Evolutionary conservation across 2,329 filamentous ascomycete species (phyloP).

Genomic region (Cercospora zeae-maydis): DNA sequence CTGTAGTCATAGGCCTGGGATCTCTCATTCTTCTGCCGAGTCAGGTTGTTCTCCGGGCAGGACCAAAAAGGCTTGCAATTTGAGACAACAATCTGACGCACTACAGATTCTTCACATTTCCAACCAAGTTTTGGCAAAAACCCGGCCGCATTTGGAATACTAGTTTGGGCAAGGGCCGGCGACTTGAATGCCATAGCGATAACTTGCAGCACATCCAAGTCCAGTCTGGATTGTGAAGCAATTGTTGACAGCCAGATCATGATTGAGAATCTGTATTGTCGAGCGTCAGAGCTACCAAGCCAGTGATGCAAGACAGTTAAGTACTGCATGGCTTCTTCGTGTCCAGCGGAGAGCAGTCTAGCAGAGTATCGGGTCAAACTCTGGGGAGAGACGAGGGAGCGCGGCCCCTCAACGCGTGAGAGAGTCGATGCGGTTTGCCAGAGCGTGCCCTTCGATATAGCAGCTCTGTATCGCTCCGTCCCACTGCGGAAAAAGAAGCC

Average conservation of each 20-base stretch:
- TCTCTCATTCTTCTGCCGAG: neutral
- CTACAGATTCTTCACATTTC: neutral
- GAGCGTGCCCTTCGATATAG: neutral
- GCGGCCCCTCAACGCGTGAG: neutral
- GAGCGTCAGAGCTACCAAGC: conserved; percentile 3
- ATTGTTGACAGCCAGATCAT: conserved; percentile 38
- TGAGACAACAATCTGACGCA: conserved; percentile 17
- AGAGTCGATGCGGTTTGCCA: neutral
- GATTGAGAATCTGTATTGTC: conserved; percentile 15
- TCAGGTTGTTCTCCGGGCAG: neutral
- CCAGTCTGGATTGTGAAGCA: conserved; percentile 40
- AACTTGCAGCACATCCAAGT: conserved; percentile 44
- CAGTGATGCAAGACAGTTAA: conserved; percentile 17
- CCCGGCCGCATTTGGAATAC: neutral
- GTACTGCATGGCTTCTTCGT: conserved; percentile 3
- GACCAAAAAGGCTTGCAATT: neutral
- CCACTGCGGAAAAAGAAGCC: neutral
- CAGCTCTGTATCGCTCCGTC: neutral
- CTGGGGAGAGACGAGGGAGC: neutral
- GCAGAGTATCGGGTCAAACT: conserved; percentile 13
- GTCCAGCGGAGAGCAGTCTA: conserved; percentile 1
- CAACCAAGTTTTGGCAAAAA: neutral
- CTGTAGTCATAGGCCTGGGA: neutral
- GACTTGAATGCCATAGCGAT: conserved; percentile 31
- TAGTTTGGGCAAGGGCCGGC: neutral